phyloP scores from a whole-genome alignment of 257 asterid species.

The Perilla frutescens region DNA sequence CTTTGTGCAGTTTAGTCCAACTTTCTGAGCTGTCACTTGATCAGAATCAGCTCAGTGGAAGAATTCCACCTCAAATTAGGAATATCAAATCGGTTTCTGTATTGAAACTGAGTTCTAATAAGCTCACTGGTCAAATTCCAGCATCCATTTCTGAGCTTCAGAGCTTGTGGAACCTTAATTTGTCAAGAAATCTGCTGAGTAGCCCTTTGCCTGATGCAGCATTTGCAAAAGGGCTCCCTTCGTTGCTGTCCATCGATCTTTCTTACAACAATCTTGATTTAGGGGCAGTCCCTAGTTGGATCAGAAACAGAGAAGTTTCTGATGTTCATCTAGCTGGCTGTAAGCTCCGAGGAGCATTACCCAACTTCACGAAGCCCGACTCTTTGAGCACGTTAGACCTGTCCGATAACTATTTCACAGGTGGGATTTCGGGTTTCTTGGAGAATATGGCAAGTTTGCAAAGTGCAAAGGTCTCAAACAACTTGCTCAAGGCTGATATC shows the following conservation, averaged over 20 bases:
- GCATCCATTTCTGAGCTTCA: slow-evolving; percentile 63
- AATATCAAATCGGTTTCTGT: slow-evolving; percentile 65
- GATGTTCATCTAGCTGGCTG: slow-evolving; percentile 78
- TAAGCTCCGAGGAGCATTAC: slow-evolving; percentile 70
- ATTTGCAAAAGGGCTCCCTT: slow-evolving; percentile 61
- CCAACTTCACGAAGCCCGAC: slow-evolving; percentile 72
- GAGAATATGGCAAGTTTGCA: slow-evolving; percentile 60
- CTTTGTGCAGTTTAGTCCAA: slow-evolving; percentile 50
- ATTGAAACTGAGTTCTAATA: slow-evolving; percentile 65
- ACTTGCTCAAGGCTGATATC: slow-evolving; percentile 59
- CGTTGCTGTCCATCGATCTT: slow-evolving; percentile 74
- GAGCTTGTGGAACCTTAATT: slow-evolving; percentile 77
- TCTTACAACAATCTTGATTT: slow-evolving; percentile 70
- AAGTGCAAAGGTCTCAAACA: slow-evolving; percentile 65
- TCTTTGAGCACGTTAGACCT: slow-evolving; percentile 73
- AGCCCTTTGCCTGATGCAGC: slow-evolving; percentile 68
- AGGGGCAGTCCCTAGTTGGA: slow-evolving; percentile 77
- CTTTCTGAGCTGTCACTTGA: slow-evolving; percentile 76
- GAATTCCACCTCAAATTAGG: slow-evolving; percentile 67
- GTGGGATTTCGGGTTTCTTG: slow-evolving; percentile 65
- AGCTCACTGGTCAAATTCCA: slow-evolving; percentile 78
- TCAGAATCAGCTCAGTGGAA: slow-evolving; percentile 69
- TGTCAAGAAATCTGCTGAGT: slow-evolving; percentile 65
- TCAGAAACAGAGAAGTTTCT: slow-evolving; percentile 67
- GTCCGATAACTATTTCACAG: slow-evolving; percentile 69